Evolutionary conservation across 306 rosid genomes (phyloP).

Genomic region (Casuarina equisetifolia): DNA sequence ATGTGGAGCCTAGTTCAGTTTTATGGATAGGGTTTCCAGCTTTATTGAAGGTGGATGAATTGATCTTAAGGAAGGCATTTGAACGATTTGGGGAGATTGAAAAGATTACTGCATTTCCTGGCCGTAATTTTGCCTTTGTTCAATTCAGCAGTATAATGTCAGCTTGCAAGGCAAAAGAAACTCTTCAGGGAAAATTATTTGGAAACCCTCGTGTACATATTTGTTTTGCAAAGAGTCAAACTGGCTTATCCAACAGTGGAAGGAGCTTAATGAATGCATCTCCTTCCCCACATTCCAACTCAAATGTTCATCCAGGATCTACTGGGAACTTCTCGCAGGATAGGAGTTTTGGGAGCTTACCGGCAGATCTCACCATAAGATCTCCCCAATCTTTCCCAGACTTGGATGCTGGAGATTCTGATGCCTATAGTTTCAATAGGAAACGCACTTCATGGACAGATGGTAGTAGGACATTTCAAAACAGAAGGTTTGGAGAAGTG

Average conservation of each 20-base stretch:
- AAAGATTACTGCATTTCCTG: slow-evolving; percentile 89
- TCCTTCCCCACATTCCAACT: slow-evolving; percentile 50
- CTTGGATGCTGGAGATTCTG: slow-evolving; percentile 57
- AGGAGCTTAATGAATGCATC: slow-evolving; percentile 60
- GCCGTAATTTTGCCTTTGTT: slow-evolving; percentile 95
- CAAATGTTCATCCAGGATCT: slow-evolving; percentile 55
- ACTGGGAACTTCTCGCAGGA: slow-evolving; percentile 50
- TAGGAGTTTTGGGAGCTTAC: slow-evolving; percentile 40
- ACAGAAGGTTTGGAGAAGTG: slow-evolving; percentile 60
- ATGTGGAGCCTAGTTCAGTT: slow-evolving; percentile 86
- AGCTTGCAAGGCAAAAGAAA: slow-evolving; percentile 75
- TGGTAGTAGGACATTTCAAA: slow-evolving; percentile 49
- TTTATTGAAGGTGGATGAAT: slow-evolving; percentile 77
- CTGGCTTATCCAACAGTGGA: slow-evolving; percentile 68
- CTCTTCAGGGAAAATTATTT: slow-evolving; percentile 85
- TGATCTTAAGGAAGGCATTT: slow-evolving; percentile 68
- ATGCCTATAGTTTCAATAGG: slow-evolving; percentile 45
- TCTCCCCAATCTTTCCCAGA: slow-evolving; percentile 53
- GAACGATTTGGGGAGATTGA: slow-evolving; percentile 89
- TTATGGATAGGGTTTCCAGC: slow-evolving; percentile 98
- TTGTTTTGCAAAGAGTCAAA: slow-evolving; percentile 88
- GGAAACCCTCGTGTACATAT: slow-evolving; percentile 95
- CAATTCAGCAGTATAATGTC: slow-evolving; percentile 63
- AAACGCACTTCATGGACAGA: slow-evolving; percentile 53
- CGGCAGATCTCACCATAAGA: slow-evolving; percentile 42